A percentile compares a stretch with the other conserved stretches of the same genome.
phyloP scores from a whole-genome alignment of 345 rosid genomes.

The Erucastrum elatum region DNA sequence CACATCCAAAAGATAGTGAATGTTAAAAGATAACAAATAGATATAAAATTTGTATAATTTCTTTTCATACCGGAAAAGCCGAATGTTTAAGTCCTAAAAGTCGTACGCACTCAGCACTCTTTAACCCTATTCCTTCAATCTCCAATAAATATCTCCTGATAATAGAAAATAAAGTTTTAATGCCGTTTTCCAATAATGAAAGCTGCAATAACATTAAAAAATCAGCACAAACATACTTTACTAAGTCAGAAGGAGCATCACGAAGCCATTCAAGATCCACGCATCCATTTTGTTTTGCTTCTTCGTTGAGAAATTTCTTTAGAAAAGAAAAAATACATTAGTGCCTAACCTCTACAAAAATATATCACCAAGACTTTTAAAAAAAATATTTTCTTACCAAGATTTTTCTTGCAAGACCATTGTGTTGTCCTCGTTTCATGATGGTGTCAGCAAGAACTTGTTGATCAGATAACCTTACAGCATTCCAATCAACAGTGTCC shows the following conservation, averaged over 20 bases:
- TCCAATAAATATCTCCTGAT: slow-evolving; percentile 55
- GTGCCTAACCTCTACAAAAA: background rate
- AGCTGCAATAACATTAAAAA: background rate
- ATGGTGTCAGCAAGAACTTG: slow-evolving; percentile 41
- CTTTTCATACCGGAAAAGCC: slow-evolving; percentile 63
- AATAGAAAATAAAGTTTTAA: background rate
- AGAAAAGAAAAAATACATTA: background rate
- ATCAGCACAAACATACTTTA: slow-evolving; percentile 45
- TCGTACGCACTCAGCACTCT: slow-evolving; percentile 72
- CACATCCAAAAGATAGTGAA: background rate
- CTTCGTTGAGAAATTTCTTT: slow-evolving; percentile 52
- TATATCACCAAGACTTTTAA: background rate
- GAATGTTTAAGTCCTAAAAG: slow-evolving; percentile 54
- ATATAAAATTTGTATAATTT: background rate
- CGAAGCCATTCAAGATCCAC: slow-evolving; percentile 78
- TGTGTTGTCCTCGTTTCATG: slow-evolving; percentile 54
- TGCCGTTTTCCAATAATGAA: background rate
- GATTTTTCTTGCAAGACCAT: slow-evolving; percentile 42
- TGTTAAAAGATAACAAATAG: background rate
- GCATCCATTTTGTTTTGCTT: slow-evolving; percentile 41
- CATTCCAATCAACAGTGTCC: slow-evolving; percentile 70
- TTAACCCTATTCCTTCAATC: slow-evolving; percentile 59
- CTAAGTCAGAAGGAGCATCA: slow-evolving; percentile 53
- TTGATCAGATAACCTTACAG: slow-evolving; percentile 43
- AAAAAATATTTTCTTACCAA: slow-evolving; percentile 39